Percentiles rank a stretch among this genome's conserved stretches.
Conservation (phyloP, 257 asterid species). For the Leonotis leonurus region DNA sequence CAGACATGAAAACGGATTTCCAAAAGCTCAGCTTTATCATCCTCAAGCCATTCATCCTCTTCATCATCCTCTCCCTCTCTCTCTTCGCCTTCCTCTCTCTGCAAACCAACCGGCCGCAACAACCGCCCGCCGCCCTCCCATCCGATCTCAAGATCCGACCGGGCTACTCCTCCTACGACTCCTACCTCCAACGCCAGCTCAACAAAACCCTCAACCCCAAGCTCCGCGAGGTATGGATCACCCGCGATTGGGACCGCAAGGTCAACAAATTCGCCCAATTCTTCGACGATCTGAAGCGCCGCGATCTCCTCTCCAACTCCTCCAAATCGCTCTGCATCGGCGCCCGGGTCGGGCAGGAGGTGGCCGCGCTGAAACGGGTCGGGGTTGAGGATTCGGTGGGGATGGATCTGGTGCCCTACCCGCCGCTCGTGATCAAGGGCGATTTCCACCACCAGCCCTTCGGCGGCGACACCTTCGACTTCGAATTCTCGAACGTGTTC, state of each 20-base stretch:
- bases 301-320: slow-evolving; percentile 30
- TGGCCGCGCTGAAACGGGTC: slow-evolving; percentile 64
- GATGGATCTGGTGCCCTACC: slow-evolving; percentile 78
- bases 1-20: slow-evolving; percentile 37
- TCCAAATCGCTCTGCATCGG: slow-evolving; percentile 73
- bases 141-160: slow-evolving; percentile 75
- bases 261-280: slow-evolving; percentile 58
- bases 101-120: slow-evolving; percentile 28
- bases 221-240: slow-evolving; percentile 74
- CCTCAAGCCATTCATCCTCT: slow-evolving; percentile 46
- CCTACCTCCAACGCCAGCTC: slow-evolving; percentile 73
- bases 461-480: slow-evolving; percentile 48
- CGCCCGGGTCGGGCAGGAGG: slow-evolving; percentile 95
- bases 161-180: slow-evolving; percentile 72
- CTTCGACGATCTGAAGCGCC: slow-evolving; percentile 38
- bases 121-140: slow-evolving; percentile 16
- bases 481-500: slow-evolving; percentile 88
- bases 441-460: slow-evolving; percentile 91
- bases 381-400: slow-evolving; percentile 70
- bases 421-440: slow-evolving; percentile 83
- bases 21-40: slow-evolving; percentile 22
- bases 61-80: slow-evolving; percentile 32
- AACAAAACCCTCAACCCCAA: slow-evolving; percentile 88
- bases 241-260: slow-evolving; percentile 89
- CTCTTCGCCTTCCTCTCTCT: slow-evolving; percentile 39